Evolutionary conservation across 306 rosid species (phyloP), one percentile per base, ranked within the genome.

Genomic region (Fragaria ananassa): DNA sequence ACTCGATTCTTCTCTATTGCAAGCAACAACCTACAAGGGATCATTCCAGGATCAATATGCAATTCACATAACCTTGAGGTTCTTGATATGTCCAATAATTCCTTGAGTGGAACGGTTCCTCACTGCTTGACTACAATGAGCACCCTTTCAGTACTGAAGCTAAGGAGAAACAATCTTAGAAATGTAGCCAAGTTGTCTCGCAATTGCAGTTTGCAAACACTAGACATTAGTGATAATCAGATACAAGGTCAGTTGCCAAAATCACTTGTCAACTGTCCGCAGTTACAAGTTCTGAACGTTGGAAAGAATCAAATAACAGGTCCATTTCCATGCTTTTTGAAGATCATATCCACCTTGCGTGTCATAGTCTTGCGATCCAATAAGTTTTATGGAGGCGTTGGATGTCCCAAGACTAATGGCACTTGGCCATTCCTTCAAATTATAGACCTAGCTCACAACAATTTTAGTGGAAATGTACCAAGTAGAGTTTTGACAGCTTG

Each of bases 331-430:
- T 68, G 67, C 63, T 58, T 54, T 15, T 68, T 86, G 61, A 71
- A 76, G 53, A 27, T 13, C 0, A 17, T 79, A 71, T n/a, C 83
- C 14, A 60, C 68, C 9, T 83, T 88, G 11, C 85, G 85, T 1
- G 83, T 86, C 27, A 46, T 90, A 25, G 65, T 81, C 23, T 75
- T 90, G 77, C 75, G 72, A 13, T 4, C 80, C 11, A 90, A 90
- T 71, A 60, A 58, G 6, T 84, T 90, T 5, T 2, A 80, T 27
- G 90, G 89, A 8, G 0, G 8, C 13, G 25, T 86, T 68, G 84
- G 66, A 56, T 90, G 91, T 37, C 73, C 27, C 5, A 69, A 68
- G 1, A 12, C 17, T 39, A 65, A 3, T 44, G 71, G 63, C 1
- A 68, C 71, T 4, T 87, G 89, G 91, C 31, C 34, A 3, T 4